These are phyloP conservation scores for Nicotiana tabacum DNA, from an alignment of 257 asterid species.

Conservation along the genomic window DNA sequence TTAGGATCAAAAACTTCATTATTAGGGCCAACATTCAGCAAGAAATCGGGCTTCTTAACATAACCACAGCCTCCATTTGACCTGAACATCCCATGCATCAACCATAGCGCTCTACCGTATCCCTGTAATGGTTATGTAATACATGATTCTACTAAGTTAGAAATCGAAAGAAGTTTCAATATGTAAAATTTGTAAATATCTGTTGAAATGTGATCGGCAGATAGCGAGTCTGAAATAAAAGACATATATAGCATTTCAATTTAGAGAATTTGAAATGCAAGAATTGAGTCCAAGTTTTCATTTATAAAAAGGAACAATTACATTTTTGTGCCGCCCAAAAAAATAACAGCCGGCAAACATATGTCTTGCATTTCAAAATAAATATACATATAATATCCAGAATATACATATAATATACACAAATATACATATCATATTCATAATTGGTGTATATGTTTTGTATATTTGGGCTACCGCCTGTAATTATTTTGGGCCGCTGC, in stretches of 20 bases:
- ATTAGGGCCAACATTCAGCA: slow-evolving; percentile 42
- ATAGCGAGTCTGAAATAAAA: neutral
- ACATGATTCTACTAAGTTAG: neutral
- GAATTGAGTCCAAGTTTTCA: neutral
- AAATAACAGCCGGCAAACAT: too few relatives aligned
- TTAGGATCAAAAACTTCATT: slow-evolving; percentile 48
- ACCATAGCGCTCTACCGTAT: slow-evolving; percentile 76
- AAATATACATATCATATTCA: too few relatives aligned
- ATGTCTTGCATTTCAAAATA: too few relatives aligned
- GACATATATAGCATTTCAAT: neutral
- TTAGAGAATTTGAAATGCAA: too few relatives aligned
- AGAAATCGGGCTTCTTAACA: slow-evolving; percentile 72
- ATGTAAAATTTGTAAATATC: neutral
- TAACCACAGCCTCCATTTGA: slow-evolving; percentile 81
- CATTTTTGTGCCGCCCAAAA: neutral
- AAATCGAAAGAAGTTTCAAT: neutral
- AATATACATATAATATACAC: too few relatives aligned
- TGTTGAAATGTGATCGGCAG: neutral
- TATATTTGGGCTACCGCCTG: too few relatives aligned
- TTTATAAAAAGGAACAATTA: too few relatives aligned
- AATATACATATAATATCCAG: too few relatives aligned
- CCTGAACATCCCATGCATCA: slow-evolving; percentile 85
- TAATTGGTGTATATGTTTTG: too few relatives aligned
- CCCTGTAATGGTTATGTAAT: slow-evolving; percentile 39
- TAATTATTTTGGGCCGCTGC: too few relatives aligned